phyloP scores from a whole-genome alignment of 192 early-diverging fungal genomes.

The Phlyctochytrium bullatum region DNA sequence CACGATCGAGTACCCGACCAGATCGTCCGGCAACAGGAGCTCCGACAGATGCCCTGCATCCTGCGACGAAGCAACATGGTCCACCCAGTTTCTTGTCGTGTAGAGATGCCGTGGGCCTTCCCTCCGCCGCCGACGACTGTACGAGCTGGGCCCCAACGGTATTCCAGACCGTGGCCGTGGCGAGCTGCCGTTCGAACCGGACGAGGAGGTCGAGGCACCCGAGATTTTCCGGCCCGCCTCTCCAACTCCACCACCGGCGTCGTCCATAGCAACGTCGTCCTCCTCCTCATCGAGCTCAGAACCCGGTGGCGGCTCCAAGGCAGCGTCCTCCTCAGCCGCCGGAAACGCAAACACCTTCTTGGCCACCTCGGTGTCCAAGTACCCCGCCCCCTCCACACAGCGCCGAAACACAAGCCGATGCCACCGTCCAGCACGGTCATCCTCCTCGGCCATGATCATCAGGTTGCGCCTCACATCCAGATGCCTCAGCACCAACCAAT shows the following conservation, averaged over 20 bases:
- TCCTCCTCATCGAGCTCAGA: neutral
- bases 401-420: neutral
- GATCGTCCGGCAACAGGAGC: neutral
- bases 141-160: too few relatives aligned
- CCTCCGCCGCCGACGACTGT: too few relatives aligned
- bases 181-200: too few relatives aligned
- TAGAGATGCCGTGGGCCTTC: too few relatives aligned
- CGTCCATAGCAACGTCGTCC: too few relatives aligned
- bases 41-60: neutral
- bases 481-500: neutral
- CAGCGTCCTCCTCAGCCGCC: neutral
- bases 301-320: too few relatives aligned
- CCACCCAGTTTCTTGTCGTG: neutral
- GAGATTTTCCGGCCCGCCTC: too few relatives aligned
- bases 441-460: neutral
- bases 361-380: neutral
- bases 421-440: conserved; percentile 1
- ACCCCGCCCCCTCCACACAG: neutral
- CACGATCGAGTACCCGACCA: neutral
- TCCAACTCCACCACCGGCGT: too few relatives aligned
- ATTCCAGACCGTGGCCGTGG: too few relatives aligned
- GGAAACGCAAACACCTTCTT: neutral
- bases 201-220: neutral
- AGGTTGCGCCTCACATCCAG: neutral
- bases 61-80: neutral